Evolutionary conservation across 2,329 filamentous ascomycete genomes (phyloP).

Genomic region (Curvularia sp.): DNA sequence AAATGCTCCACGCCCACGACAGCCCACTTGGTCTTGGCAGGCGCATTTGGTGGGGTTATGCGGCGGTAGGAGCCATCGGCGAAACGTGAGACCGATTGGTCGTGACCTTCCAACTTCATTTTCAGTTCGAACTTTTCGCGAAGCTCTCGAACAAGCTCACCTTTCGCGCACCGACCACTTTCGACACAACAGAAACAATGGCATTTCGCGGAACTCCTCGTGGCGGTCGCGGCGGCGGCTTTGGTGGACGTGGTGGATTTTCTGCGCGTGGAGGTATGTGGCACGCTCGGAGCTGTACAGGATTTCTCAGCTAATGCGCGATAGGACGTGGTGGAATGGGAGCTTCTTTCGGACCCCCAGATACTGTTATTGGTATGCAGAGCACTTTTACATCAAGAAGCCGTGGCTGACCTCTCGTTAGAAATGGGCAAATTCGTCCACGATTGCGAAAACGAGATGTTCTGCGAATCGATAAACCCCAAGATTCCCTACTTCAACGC

Average conservation of each 20-base stretch:
- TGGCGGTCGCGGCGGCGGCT: constrained; percentile 54
- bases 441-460: constrained; percentile 95
- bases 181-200: constrained; percentile 57
- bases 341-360: constrained; percentile 54
- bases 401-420: constrained; percentile 49
- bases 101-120: constrained; percentile 33
- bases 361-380: constrained; percentile 52
- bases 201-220: constrained; percentile 63
- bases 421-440: constrained; percentile 97
- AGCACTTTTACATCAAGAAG: background rate
- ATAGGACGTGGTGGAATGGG: constrained; percentile 51
- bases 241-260: constrained; percentile 61
- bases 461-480: constrained; percentile 92
- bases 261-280: constrained; percentile 59
- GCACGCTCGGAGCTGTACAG: constrained; percentile 25
- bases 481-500: constrained; percentile 99
- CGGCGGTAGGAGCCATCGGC: constrained; percentile 27
- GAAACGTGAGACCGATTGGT: constrained; percentile 40
- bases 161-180: constrained; percentile 39
- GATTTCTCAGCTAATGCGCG: constrained; percentile 40
- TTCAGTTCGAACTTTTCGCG: constrained; percentile 38
- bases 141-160: constrained; percentile 38
- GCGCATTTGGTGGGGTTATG: constrained; percentile 37
- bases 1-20: constrained; percentile 31
- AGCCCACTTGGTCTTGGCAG: constrained; percentile 34